These are phyloP conservation scores for Pseudisothecium myosuroides DNA, from an alignment of 225 moss, liverwort and hornwort species.

Conservation along the genomic window DNA sequence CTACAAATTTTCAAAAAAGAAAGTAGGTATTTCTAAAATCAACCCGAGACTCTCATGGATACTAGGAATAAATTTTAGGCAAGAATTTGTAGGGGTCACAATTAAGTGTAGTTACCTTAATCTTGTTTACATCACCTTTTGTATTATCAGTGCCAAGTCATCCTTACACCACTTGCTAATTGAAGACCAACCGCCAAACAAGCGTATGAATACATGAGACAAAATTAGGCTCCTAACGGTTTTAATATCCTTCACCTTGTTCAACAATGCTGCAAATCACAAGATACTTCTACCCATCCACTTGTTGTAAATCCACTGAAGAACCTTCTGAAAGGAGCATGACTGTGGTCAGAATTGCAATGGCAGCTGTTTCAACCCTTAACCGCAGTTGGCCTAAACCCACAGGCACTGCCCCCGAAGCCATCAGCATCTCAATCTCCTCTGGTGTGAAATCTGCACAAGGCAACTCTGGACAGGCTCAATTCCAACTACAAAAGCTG, in stretches of 20 bases:
- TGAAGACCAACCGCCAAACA: not conserved
- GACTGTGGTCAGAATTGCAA: conserved; percentile 62
- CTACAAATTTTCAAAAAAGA: not conserved
- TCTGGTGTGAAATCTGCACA: conserved; percentile 61
- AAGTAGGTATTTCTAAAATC: not conserved
- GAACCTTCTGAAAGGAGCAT: conserved; percentile 46
- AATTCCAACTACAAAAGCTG: not conserved
- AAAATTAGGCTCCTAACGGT: fast-evolving
- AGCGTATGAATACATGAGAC: not conserved
- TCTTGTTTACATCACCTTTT: not conserved
- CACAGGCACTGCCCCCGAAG: conserved; percentile 48
- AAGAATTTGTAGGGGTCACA: not conserved
- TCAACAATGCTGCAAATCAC: not conserved
- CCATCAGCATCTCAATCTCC: conserved; percentile 34
- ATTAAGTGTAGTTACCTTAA: no score
- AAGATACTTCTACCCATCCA: not conserved
- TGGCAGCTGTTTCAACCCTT: conserved; percentile 80
- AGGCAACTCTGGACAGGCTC: not conserved
- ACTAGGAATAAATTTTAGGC: not conserved
- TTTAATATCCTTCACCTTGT: not conserved
- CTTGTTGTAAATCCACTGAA: not conserved
- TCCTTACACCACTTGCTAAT: not conserved
- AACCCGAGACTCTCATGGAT: not conserved
- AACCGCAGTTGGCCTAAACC: conserved; percentile 71
- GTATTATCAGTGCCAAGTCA: not conserved